Evolutionary conservation across 768 basidiomycete species (phyloP).

Genomic region (Sporobolomyces pararoseus): DNA sequence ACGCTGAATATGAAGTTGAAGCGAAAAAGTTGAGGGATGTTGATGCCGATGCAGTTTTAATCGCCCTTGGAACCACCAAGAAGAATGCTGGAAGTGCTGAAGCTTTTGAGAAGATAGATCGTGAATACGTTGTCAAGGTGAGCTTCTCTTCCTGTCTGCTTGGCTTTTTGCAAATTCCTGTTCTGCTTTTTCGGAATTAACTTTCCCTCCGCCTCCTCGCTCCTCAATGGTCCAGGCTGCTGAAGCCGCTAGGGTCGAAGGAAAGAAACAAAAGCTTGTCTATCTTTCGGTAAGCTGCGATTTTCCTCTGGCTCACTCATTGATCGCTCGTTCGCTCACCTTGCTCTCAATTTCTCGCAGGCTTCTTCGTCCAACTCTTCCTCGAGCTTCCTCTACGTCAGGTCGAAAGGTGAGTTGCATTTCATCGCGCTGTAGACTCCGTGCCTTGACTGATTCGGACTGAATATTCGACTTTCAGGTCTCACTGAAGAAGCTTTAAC

Average conservation of each 20-base stretch:
- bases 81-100: slow-evolving; percentile 62
- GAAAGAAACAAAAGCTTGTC: slow-evolving; percentile 60
- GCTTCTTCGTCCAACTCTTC: not conserved
- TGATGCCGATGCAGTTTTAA: slow-evolving; percentile 70
- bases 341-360: slow-evolving; percentile 50
- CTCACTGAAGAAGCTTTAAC: slow-evolving; percentile 68
- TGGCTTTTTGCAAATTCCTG: too few species aligned
- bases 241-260: slow-evolving; percentile 59
- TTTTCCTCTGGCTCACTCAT: not conserved
- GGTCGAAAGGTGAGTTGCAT: slow-evolving; percentile 3
- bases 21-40: slow-evolving; percentile 54
- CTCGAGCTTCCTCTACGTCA: slow-evolving; percentile 16
- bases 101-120: slow-evolving; percentile 71
- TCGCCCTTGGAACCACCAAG: slow-evolving; percentile 67
- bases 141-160: not conserved
- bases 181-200: not conserved
- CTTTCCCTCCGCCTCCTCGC: not conserved
- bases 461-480: too few species aligned
- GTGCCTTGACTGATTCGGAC: too few species aligned
- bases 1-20: slow-evolving; percentile 65
- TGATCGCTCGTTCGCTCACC: slow-evolving; percentile 51
- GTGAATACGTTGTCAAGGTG: slow-evolving; percentile 56
- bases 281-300: slow-evolving; percentile 63
- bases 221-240: slow-evolving; percentile 55
- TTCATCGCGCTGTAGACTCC: too few species aligned